Conservation (phyloP, 352 stramenopile species). For the Globisporangium ultimum region DNA sequence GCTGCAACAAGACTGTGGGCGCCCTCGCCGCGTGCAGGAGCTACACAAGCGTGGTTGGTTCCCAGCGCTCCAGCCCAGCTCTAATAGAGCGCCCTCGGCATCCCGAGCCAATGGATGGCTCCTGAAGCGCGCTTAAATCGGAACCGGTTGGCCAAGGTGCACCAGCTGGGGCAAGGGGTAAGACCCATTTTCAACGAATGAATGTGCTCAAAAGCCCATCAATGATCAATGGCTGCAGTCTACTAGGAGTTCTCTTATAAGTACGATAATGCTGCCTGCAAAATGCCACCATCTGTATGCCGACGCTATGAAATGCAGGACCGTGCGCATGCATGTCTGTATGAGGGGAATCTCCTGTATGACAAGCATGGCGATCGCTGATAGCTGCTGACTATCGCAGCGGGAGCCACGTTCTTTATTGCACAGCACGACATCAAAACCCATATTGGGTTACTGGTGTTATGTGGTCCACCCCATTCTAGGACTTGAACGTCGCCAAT, state of each 20-base stretch:
- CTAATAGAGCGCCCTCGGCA: background rate
- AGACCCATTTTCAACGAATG: background rate
- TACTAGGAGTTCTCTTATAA: too few species aligned
- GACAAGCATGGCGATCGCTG: background rate
- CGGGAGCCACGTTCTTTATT: too few species aligned
- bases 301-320: too few species aligned
- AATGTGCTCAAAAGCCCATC: background rate
- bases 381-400: too few species aligned
- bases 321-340: too few species aligned
- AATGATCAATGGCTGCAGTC: too few species aligned
- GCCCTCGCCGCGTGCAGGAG: background rate
- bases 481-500: background rate
- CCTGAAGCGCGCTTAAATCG: slow-evolving; percentile 23
- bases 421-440: too few species aligned
- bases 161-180: background rate
- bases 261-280: too few species aligned
- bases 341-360: too few species aligned
- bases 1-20: slow-evolving; percentile 72
- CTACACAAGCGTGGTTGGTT: slow-evolving; percentile 39
- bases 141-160: background rate
- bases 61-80: slow-evolving; percentile 24
- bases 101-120: slow-evolving; percentile 14
- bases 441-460: background rate
- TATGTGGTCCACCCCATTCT: background rate
- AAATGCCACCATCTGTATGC: too few species aligned